phyloP scores from a whole-genome alignment of 768 basidiomycete species.

The Chalciporus pseudorubinellus region DNA sequence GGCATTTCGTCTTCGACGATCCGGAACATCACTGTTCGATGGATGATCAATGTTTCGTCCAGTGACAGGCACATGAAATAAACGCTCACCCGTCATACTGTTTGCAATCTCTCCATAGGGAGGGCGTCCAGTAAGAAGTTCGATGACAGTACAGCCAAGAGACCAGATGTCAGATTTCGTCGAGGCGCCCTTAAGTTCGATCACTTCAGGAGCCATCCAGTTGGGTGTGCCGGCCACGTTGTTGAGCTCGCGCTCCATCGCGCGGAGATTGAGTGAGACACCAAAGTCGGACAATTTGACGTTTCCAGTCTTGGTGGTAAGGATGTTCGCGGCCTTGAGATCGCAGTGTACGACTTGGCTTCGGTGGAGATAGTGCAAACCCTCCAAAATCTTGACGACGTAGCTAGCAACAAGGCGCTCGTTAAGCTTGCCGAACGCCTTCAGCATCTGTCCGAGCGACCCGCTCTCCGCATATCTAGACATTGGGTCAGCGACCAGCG shows the following conservation, averaged over 20 bases:
- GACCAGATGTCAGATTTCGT: constrained; percentile 96
- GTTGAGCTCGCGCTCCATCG: constrained; percentile 81
- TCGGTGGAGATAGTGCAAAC: constrained; percentile 87
- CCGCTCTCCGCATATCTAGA: constrained; percentile 93
- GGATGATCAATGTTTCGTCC: not conserved
- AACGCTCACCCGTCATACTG: constrained; percentile 75
- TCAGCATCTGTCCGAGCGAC: constrained; percentile 88
- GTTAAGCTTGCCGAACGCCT: constrained; percentile 90
- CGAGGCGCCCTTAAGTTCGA: constrained; percentile 92
- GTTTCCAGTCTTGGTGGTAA: constrained; percentile 98
- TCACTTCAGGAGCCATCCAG: constrained; percentile 99
- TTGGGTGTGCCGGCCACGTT: constrained; percentile 94
- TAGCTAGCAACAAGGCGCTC: constrained; percentile 90
- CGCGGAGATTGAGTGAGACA: constrained; percentile 91
- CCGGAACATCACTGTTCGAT: constrained; percentile 81
- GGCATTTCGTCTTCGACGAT: constrained; percentile 94
- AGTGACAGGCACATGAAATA: constrained; percentile 1
- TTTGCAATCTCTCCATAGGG: constrained; percentile 90
- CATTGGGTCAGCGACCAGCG: constrained; percentile 14
- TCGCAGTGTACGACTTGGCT: constrained; percentile 95
- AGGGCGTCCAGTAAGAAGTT: constrained; percentile 87
- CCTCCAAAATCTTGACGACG: constrained; percentile 95
- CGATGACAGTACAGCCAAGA: constrained; percentile 90
- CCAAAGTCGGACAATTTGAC: constrained; percentile 98
- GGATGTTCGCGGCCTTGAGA: constrained; percentile 96